Evolutionary conservation across 441 rosid genomes (phyloP), one percentile per base, ranked within the genome.

Genomic region (Euphorbia schlechtendalii): DNA sequence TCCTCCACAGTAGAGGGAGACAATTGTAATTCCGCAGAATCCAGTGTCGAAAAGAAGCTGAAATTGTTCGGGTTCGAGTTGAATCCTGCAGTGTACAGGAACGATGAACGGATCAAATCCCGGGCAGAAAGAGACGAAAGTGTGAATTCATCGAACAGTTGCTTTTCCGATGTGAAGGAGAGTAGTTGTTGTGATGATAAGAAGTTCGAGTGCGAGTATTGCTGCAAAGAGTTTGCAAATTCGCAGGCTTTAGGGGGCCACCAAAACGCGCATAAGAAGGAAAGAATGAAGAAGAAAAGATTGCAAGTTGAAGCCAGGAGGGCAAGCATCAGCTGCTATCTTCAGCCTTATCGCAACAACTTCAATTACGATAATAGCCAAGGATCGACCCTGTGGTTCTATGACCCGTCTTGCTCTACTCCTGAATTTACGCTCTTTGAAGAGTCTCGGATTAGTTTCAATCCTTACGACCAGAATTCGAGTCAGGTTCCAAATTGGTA

Each of bases 181-280:
- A 76, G 68, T n/a, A n/a, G n/a, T n/a, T n/a, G n/a, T 18, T 55
- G 54, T 5, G 82, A 74, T 24, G 66, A 67, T n/a, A 89, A 82
- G 80, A 88, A 83, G 75, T 86, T 86, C 25, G 91, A 86, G 85
- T 93, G 99, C 67, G 95, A 88, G 56, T 93, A 86, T 56, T 93
- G 99, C 73, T 81, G 81, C 71, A 93, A 90, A 77, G 96, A 82
- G 72, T 93, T 93, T 61, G 83, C 87, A 2, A 93, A 93, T 56
- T 93, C 99, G 14, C 97, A 93, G 77, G 99, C 97, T 25, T 73
- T 93, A 60, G 99, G 99, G 8, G 99, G 99, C 53, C 97, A 94
- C 68, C 97, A 94, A 72, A 93, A 93, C 76, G 99, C 99, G 2
- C 99, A 93, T 77, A 93, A 93, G 78, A 93, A 87, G 59, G 99